phyloP scores from a whole-genome alignment of 768 basidiomycete species.

The Phlegmacium glaucopus region DNA sequence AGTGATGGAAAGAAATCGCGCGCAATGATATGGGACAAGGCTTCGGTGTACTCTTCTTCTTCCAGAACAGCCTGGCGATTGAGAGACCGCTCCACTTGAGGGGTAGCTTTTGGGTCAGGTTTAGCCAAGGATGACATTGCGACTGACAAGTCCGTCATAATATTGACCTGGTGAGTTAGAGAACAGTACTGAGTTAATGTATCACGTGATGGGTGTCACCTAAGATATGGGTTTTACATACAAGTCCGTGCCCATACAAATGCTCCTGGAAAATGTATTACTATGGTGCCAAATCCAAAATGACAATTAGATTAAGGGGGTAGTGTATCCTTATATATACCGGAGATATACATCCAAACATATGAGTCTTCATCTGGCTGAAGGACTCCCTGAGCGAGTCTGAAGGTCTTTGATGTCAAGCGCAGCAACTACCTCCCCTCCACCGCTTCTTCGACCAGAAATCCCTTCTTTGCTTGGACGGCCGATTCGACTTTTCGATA shows the following conservation, averaged over 20 bases:
- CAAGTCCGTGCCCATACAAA: not conserved
- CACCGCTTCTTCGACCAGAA: slow-evolving; percentile 25
- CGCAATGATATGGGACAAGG: slow-evolving; percentile 88
- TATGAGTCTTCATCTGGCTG: slow-evolving; percentile 5
- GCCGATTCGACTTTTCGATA: slow-evolving; percentile 50
- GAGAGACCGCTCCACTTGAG: slow-evolving; percentile 50
- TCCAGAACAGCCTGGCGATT: slow-evolving; percentile 73
- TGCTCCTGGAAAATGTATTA: no score
- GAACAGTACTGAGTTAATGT: no score
- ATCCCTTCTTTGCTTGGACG: slow-evolving; percentile 37
- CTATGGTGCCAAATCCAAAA: not conserved
- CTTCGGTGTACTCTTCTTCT: slow-evolving; percentile 94
- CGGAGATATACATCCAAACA: slow-evolving; percentile 6
- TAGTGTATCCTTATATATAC: slow-evolving; percentile 4
- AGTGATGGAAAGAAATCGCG: slow-evolving; percentile 98
- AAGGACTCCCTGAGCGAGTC: slow-evolving; percentile 24
- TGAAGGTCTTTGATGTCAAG: slow-evolving; percentile 30
- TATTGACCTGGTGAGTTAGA: no score
- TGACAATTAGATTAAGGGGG: slow-evolving; percentile 4
- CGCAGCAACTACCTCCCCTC: slow-evolving; percentile 16
- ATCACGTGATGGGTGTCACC: not conserved
- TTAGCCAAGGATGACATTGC: slow-evolving; percentile 11
- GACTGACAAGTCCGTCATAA: no score
- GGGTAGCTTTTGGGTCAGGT: slow-evolving; percentile 12
- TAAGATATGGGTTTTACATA: no score